Conservation (phyloP, 2,329 filamentous ascomycete genomes). For the Didymosphaeria variabile region DNA sequence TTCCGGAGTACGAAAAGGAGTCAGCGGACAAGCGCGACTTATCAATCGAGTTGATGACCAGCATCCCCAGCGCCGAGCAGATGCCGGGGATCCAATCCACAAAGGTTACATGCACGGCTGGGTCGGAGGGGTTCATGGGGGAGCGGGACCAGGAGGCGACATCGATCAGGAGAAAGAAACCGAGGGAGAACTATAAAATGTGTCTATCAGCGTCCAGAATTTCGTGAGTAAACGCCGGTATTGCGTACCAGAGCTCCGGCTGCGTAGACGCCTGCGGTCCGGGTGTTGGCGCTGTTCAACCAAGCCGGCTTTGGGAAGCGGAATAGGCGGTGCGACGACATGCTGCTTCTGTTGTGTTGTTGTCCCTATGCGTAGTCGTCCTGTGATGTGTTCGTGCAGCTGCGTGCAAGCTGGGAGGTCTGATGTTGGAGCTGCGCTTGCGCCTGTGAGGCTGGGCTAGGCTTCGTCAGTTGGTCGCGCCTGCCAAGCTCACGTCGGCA, state of each 20-base stretch:
- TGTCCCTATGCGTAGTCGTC: slow-evolving; percentile 6
- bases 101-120: slow-evolving; percentile 69
- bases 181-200: slow-evolving; percentile 68
- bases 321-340: slow-evolving; percentile 68
- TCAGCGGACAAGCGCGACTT: slow-evolving; percentile 71
- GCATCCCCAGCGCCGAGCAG: slow-evolving; percentile 74
- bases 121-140: slow-evolving; percentile 65
- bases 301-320: slow-evolving; percentile 73
- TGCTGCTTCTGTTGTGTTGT: slow-evolving; percentile 25
- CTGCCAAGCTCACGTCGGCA: slow-evolving; percentile 30
- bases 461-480: slow-evolving; percentile 19
- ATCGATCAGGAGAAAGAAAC: slow-evolving; percentile 75
- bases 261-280: slow-evolving; percentile 72
- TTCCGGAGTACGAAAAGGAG: slow-evolving; percentile 70
- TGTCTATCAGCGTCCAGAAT: slow-evolving; percentile 16
- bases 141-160: slow-evolving; percentile 71
- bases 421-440: slow-evolving; percentile 31
- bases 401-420: slow-evolving; percentile 14
- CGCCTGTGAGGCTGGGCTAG: slow-evolving; percentile 42
- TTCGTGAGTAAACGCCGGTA: background rate
- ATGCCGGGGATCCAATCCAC: slow-evolving; percentile 77
- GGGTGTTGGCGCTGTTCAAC: slow-evolving; percentile 70
- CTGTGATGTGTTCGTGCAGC: slow-evolving; percentile 1
- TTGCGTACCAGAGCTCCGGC: slow-evolving; percentile 70
- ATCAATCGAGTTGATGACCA: slow-evolving; percentile 77